Percentiles rank a stretch among this genome's conserved stretches.
Conservation (phyloP, 352 stramenopile genomes). For the Peronospora destructor region DNA sequence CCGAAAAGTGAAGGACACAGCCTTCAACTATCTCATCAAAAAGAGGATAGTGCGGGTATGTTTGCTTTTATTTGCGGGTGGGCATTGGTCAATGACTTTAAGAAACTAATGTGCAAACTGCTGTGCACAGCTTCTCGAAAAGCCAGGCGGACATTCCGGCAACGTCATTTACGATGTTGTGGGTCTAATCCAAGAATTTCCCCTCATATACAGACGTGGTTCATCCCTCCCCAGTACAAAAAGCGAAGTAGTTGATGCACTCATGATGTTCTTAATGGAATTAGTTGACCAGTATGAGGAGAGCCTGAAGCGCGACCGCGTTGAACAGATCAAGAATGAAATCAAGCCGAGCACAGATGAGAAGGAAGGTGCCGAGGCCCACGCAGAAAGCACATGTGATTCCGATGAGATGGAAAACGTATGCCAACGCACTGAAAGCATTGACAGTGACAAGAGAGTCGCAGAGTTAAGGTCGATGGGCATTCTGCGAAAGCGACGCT, state of each 20-base stretch:
- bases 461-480: slow-evolving; percentile 20
- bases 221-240: slow-evolving; percentile 25
- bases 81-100: neutral
- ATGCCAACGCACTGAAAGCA: neutral
- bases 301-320: slow-evolving; percentile 18
- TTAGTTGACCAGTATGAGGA: slow-evolving; percentile 33
- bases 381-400: slow-evolving; percentile 2
- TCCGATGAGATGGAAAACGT: slow-evolving; percentile 1
- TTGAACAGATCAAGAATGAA: slow-evolving; percentile 12
- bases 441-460: slow-evolving; percentile 7
- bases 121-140: slow-evolving; percentile 21
- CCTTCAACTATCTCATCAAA: slow-evolving; percentile 42
- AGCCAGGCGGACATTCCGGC: slow-evolving; percentile 13
- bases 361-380: slow-evolving; percentile 1
- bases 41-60: slow-evolving; percentile 40
- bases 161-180: slow-evolving; percentile 31
- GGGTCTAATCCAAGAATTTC: slow-evolving; percentile 33
- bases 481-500: slow-evolving; percentile 29
- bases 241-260: slow-evolving; percentile 33
- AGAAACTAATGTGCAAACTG: slow-evolving; percentile 11
- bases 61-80: neutral
- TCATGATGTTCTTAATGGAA: slow-evolving; percentile 40
- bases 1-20: slow-evolving; percentile 39
- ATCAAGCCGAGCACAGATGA: slow-evolving; percentile 2
- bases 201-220: slow-evolving; percentile 26